Evolutionary conservation across 345 rosid species (phyloP).

Genomic region (Citrus trifoliata): DNA sequence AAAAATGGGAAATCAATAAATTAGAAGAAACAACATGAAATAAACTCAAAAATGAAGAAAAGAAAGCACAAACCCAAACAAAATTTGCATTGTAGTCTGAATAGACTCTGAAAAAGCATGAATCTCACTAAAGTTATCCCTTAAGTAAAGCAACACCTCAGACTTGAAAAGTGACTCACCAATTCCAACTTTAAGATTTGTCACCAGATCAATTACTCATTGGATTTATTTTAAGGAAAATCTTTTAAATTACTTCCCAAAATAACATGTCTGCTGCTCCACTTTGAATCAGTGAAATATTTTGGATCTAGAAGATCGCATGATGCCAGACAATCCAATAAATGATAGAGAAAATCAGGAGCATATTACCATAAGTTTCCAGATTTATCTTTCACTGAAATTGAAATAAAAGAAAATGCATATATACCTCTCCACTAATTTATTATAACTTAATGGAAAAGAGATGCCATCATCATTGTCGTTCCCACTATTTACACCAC

Average conservation of each 20-base stretch:
- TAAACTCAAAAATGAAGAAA: not conserved
- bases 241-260: not conserved
- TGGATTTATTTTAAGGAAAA: not conserved
- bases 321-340: not conserved
- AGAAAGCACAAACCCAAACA: conserved; percentile 8
- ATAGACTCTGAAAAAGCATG: conserved; percentile 2
- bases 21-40: not conserved
- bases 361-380: conserved; percentile 8
- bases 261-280: not conserved
- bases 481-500: conserved; percentile 42
- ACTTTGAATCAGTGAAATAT: not conserved
- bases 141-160: not conserved
- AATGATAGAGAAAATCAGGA: not conserved
- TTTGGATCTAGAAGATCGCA: not conserved
- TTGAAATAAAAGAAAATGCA: not conserved
- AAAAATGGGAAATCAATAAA: conserved; percentile 20
- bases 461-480: conserved; percentile 71
- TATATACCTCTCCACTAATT: conserved; percentile 67
- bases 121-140: not conserved
- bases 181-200: not conserved
- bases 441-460: conserved; percentile 63
- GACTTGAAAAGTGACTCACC: not conserved
- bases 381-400: not conserved
- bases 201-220: not conserved
- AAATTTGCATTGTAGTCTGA: not conserved